Base-by-base conservation (phyloP, 129 eudicot species). In the Pseudognaphalium luteoalbum region DNA sequence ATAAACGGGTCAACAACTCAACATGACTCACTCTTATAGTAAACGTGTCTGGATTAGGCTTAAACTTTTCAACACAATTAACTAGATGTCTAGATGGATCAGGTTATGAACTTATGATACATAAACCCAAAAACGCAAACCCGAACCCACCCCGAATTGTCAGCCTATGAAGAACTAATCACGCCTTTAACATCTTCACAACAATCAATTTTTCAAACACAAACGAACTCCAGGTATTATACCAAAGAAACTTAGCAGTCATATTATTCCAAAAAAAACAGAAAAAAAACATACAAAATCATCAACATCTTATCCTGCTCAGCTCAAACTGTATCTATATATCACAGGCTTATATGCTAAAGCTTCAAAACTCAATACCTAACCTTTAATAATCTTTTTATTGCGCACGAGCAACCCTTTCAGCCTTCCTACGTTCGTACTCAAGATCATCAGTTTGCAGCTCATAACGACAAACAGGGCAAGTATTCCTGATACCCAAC, bases 401-500 rank as follows among this genome's bases (percentile, higher is more conserved):
- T 5, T 57, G 72, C 4, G 39, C 72, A 28, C 74, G 57, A 34
- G 60, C 87, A 71, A 61, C 84, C 80, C 83, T 83, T 65, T 64
- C 80, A 0, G 66, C 66, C 85, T 81, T 86, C 75, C 83, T 82
- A 19, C 78, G 83, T 82, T 90, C 93, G 61, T 90, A 88, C 32
- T 80, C 89, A 60, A 80, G 79, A 77, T 90, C 93, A 86, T 88
- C 96, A 0, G 96, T 90, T 4, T 87, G 91, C 77, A 90, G 76
- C 69, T 90, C 93, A 67, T 76, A 57, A 4, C 93, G 84, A 77
- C 96, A 90, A 68, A 90, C 93, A 58, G 96, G 96, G 68, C 96
- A 90, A 0, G 96, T 88, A 51, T 90, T 90, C 85, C 96, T 65
- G 47, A 88, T 84, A 12, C 82, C 86, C 33, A 90, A 67, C 96